These are phyloP conservation scores for Fagus sylvatica DNA, from an alignment of 306 rosid genomes.

Conservation along the genomic window DNA sequence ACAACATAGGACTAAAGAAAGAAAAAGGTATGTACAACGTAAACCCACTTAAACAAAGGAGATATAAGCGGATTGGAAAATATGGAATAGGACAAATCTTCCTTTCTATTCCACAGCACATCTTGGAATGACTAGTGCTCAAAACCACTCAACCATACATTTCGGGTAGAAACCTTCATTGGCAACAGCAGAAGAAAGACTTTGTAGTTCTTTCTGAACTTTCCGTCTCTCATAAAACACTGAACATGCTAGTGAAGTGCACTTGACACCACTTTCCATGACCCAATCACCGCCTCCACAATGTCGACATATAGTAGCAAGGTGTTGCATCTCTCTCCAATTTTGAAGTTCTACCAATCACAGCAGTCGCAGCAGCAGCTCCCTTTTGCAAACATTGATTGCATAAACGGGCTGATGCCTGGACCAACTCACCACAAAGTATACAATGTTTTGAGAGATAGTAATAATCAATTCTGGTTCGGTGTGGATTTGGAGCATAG, in stretches of 20 bases:
- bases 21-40: too few relatives aligned
- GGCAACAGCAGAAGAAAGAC: slow-evolving; percentile 67
- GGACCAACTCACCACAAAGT: slow-evolving; percentile 78
- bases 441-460: slow-evolving; percentile 90
- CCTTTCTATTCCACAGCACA: background rate
- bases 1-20: background rate
- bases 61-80: too few relatives aligned
- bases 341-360: slow-evolving; percentile 70
- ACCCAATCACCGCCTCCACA: slow-evolving; percentile 85
- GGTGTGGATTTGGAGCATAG: slow-evolving; percentile 47
- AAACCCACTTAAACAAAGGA: too few relatives aligned
- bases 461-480: slow-evolving; percentile 86
- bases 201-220: slow-evolving; percentile 79
- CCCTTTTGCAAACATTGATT: slow-evolving; percentile 59
- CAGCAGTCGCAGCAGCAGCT: slow-evolving; percentile 61
- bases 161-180: slow-evolving; percentile 67
- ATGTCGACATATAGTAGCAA: slow-evolving; percentile 79
- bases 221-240: slow-evolving; percentile 84
- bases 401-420: slow-evolving; percentile 71
- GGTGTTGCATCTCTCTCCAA: slow-evolving; percentile 92
- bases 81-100: background rate
- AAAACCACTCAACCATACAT: slow-evolving; percentile 80
- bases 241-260: slow-evolving; percentile 80
- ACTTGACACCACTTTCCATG: slow-evolving; percentile 66
- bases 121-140: background rate